Percentiles rank a stretch among this genome's conserved stretches.
phyloP scores from a whole-genome alignment of 2,329 filamentous ascomycete species.

The Nemania diffusa region DNA sequence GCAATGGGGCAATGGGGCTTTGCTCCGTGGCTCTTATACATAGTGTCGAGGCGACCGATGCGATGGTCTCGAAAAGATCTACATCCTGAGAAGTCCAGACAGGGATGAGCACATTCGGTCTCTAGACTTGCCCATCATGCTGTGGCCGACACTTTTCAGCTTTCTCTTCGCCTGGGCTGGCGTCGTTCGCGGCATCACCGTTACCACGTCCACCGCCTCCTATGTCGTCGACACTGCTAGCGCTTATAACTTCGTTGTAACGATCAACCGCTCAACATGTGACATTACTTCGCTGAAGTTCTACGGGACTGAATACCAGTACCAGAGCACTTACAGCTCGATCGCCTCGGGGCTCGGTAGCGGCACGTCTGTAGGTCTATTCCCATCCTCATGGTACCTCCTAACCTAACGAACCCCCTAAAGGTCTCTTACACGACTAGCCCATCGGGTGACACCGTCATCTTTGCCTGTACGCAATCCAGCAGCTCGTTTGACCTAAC shows the following conservation, averaged over 20 bases:
- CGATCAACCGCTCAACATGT: conserved; percentile 53
- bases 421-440: conserved; percentile 40
- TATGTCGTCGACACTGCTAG: conserved; percentile 46
- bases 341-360: conserved; percentile 64
- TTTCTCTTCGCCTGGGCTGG: conserved; percentile 41
- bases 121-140: conserved; percentile 31
- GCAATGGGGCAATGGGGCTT: neutral
- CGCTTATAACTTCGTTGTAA: conserved; percentile 44
- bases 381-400: conserved; percentile 38
- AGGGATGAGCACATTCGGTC: conserved; percentile 15
- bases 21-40: conserved; percentile 25
- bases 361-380: conserved; percentile 47
- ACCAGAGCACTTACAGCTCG: conserved; percentile 58
- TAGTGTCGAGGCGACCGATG: conserved; percentile 9
- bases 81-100: conserved; percentile 16
- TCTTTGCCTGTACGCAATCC: conserved; percentile 62
- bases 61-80: conserved; percentile 13
- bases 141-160: conserved; percentile 34
- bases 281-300: conserved; percentile 65
- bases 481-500: conserved; percentile 58
- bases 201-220: conserved; percentile 38
- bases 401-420: conserved; percentile 52
- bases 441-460: conserved; percentile 58
- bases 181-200: conserved; percentile 43
- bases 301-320: conserved; percentile 62